phyloP scores from a whole-genome alignment of 192 early-diverging fungal species.

The Coemansia guatemalensis region DNA sequence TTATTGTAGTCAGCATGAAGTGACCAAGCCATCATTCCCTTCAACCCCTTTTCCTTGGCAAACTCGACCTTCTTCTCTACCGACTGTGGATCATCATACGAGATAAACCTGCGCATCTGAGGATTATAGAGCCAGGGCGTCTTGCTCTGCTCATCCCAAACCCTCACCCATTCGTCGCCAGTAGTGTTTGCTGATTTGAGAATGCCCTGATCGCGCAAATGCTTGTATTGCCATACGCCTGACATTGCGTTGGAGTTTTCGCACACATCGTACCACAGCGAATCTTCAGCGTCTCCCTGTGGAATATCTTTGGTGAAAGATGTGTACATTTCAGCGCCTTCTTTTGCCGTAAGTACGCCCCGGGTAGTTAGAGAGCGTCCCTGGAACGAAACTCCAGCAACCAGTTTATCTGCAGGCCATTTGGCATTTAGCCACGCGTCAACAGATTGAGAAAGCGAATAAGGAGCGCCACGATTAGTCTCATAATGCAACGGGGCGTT shows the following conservation, averaged over 20 bases:
- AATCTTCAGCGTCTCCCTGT: constrained; percentile 57
- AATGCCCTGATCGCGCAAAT: constrained; percentile 58
- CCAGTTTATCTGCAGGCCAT: constrained; percentile 62
- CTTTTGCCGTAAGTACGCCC: constrained; percentile 47
- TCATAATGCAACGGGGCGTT: constrained; percentile 58
- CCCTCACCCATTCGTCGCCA: constrained; percentile 57
- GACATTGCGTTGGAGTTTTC: constrained; percentile 47
- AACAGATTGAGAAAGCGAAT: constrained; percentile 52
- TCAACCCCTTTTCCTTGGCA: constrained; percentile 53
- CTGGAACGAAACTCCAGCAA: constrained; percentile 62
- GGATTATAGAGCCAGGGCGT: constrained; percentile 62
- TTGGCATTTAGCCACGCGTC: constrained; percentile 60
- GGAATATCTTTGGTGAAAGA: constrained; percentile 46
- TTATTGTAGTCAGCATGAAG: constrained; percentile 51
- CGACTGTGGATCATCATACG: constrained; percentile 76
- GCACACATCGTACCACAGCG: constrained; percentile 51
- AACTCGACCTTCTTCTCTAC: constrained; percentile 62
- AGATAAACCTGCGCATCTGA: constrained; percentile 63
- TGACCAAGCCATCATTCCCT: constrained; percentile 68
- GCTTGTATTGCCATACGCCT: constrained; percentile 64
- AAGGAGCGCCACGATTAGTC: constrained; percentile 32
- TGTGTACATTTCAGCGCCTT: constrained; percentile 43
- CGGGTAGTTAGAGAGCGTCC: constrained; percentile 56
- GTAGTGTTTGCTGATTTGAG: constrained; percentile 39
- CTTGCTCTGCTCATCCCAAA: constrained; percentile 57